Conservation (phyloP, 805 yeast genomes). For the Candida qinlingensis region DNA sequence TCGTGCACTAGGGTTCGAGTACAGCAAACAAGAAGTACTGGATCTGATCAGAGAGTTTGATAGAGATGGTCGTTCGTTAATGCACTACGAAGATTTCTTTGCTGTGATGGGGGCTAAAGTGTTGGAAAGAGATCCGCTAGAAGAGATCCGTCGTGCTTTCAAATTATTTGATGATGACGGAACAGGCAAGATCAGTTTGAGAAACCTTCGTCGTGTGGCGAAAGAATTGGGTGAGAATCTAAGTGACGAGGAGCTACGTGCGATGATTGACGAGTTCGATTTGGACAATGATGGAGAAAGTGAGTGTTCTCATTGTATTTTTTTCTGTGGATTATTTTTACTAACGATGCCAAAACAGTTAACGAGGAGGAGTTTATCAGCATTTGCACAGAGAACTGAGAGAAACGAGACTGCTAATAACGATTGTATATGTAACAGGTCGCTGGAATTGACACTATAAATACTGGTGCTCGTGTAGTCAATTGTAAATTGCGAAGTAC, state of each 20-base stretch:
- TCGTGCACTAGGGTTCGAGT: slow-evolving; percentile 88
- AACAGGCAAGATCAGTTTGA: slow-evolving; percentile 78
- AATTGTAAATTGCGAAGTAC: too few relatives aligned
- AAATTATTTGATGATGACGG: slow-evolving; percentile 81
- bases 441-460: too few relatives aligned
- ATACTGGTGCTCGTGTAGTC: too few relatives aligned
- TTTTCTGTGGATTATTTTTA: slow-evolving; percentile 19
- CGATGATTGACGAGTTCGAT: slow-evolving; percentile 98
- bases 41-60: slow-evolving; percentile 78
- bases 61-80: slow-evolving; percentile 63
- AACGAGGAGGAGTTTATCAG: slow-evolving; percentile 87
- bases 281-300: slow-evolving; percentile 92
- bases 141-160: slow-evolving; percentile 88
- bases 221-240: slow-evolving; percentile 89
- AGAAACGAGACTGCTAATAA: too few relatives aligned
- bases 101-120: slow-evolving; percentile 72
- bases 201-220: slow-evolving; percentile 83
- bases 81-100: slow-evolving; percentile 78
- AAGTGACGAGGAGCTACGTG: slow-evolving; percentile 86
- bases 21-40: slow-evolving; percentile 68
- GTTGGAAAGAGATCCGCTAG: slow-evolving; percentile 85
- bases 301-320: slow-evolving; percentile 25
- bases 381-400: slow-evolving; percentile 68
- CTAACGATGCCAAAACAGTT: slow-evolving; percentile 24
- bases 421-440: too few relatives aligned